Evolutionary conservation across 116 monocot genomes (phyloP).

Genomic region (Iris pallida): DNA sequence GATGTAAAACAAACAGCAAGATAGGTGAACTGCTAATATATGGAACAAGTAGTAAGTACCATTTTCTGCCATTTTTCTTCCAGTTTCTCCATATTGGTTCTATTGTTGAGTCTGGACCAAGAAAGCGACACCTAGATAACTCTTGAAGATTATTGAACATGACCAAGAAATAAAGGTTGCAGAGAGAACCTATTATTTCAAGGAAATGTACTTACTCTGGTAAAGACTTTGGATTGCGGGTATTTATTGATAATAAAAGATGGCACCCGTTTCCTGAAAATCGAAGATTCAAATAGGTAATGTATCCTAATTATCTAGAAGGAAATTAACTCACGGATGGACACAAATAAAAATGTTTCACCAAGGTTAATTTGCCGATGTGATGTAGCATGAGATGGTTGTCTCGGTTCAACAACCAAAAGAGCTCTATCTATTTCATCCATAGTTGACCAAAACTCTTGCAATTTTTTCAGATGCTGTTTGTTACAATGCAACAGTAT

Average conservation of each 20-base stretch:
- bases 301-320: background rate
- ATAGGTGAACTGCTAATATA: background rate
- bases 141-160: background rate
- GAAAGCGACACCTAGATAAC: constrained; percentile 58
- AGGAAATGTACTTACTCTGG: constrained; percentile 61
- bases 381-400: constrained; percentile 48
- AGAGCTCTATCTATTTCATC: constrained; percentile 67
- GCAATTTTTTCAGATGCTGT: constrained; percentile 78
- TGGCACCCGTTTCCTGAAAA: constrained; percentile 61
- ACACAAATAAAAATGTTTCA: constrained; percentile 13
- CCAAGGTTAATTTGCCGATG: constrained; percentile 63
- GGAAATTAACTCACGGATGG: background rate
- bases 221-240: constrained; percentile 45
- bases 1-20: background rate
- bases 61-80: constrained; percentile 70
- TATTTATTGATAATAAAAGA: constrained; percentile 49
- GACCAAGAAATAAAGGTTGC: background rate
- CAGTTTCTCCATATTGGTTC: constrained; percentile 57
- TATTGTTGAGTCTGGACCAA: constrained; percentile 49
- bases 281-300: background rate
- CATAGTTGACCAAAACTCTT: constrained; percentile 76
- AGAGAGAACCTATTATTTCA: background rate
- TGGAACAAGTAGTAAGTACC: constrained; percentile 28
- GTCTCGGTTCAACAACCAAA: constrained; percentile 51
- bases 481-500: background rate